Evolutionary conservation across 352 stramenopile genomes (phyloP).

Genomic region (Pythium grandisporangium): DNA sequence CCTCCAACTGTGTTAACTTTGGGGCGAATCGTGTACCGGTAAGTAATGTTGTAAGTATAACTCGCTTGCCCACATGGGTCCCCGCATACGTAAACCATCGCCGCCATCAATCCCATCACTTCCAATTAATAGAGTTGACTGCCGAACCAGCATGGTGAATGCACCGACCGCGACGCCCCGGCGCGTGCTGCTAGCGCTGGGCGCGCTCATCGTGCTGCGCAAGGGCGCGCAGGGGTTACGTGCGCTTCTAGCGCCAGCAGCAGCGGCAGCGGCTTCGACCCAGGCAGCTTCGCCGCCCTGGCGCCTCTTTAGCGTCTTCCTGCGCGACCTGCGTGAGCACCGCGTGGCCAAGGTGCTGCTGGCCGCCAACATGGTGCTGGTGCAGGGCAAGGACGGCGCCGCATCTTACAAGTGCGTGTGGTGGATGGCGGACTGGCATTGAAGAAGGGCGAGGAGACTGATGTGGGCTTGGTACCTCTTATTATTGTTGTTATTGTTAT

Average conservation of each 20-base stretch:
- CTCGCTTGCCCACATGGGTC: too few species aligned
- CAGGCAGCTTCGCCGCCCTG: slow-evolving; percentile 17
- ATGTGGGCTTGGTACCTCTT: too few species aligned
- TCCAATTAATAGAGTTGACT: too few species aligned
- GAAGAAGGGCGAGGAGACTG: too few species aligned
- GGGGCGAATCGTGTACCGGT: too few species aligned
- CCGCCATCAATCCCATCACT: too few species aligned
- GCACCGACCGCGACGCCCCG: slow-evolving; percentile 18
- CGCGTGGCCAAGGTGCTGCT: slow-evolving; percentile 61
- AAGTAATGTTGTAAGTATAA: too few species aligned
- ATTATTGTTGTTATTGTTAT: too few species aligned
- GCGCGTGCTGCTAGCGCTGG: slow-evolving; percentile 22
- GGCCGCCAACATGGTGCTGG: slow-evolving; percentile 41
- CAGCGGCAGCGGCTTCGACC: slow-evolving; percentile 1
- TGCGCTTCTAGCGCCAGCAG: slow-evolving; percentile 13
- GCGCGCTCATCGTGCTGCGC: slow-evolving; percentile 28
- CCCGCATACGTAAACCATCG: too few species aligned
- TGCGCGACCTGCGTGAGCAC: slow-evolving; percentile 33
- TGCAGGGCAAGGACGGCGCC: slow-evolving; percentile 28
- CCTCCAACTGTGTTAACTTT: too few species aligned
- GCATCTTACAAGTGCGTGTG: slow-evolving; percentile 47
- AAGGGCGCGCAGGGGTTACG: slow-evolving; percentile 23
- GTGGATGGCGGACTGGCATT: too few species aligned
- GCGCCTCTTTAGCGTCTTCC: slow-evolving; percentile 66
- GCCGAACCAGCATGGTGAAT: too few species aligned